Conservation (phyloP, 305 asterid species). For the Ajuga reptans region DNA sequence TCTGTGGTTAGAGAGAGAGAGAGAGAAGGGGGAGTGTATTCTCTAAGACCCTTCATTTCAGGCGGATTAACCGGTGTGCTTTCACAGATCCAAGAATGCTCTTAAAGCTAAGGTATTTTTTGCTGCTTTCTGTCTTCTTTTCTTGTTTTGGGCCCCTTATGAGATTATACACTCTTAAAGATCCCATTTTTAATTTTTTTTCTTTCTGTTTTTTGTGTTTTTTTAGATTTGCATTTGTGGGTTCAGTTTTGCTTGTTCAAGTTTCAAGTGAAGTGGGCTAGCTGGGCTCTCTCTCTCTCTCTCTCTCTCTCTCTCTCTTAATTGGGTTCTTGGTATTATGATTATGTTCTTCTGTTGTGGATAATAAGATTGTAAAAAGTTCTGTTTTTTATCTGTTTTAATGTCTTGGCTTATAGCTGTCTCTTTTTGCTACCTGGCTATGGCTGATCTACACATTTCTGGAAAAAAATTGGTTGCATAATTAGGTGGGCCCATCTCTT, state of each 20-base stretch:
- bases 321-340: conserved; percentile 10
- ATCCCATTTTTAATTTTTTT: conserved; percentile 22
- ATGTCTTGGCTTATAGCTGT: conserved; percentile 23
- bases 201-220: too few species aligned
- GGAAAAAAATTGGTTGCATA: conserved; percentile 15
- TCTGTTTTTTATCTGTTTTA: conserved; percentile 1
- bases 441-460: conserved; percentile 32
- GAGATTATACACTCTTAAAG: conserved; percentile 18
- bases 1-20: background rate
- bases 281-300: background rate
- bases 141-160: conserved; percentile 18
- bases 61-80: conserved; percentile 37
- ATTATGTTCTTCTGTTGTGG: conserved; percentile 12
- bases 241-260: conserved; percentile 6
- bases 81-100: conserved; percentile 34
- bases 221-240: conserved; percentile 9
- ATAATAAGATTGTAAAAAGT: conserved; percentile 15
- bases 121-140: conserved; percentile 11
- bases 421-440: conserved; percentile 24
- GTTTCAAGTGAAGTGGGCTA: background rate
- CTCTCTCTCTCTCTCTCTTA: conserved; percentile 7
- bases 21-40: conserved; percentile 14
- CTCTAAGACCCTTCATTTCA: conserved; percentile 33
- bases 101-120: conserved; percentile 29
- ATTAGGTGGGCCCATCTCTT: conserved; percentile 29